Conservation (phyloP, 2,329 filamentous ascomycete species). For the Botrytis sinoallii region DNA sequence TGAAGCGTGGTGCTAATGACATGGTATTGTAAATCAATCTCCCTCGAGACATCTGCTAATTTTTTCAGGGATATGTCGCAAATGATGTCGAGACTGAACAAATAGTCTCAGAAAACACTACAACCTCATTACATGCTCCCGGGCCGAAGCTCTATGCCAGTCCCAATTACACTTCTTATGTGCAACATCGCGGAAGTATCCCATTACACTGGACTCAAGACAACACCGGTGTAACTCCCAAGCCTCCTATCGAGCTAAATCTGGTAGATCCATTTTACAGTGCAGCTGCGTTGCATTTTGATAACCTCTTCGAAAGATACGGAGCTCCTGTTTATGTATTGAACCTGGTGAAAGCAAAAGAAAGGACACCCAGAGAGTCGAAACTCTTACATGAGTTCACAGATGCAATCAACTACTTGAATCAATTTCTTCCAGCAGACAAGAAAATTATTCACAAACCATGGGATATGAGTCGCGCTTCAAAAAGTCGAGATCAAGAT, state of each 20-base stretch:
- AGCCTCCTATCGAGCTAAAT: constrained; percentile 92
- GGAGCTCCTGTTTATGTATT: constrained; percentile 88
- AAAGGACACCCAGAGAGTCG: constrained; percentile 85
- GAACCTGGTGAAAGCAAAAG: constrained; percentile 85
- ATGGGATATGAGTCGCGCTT: constrained; percentile 97
- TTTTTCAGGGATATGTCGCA: constrained; percentile 73
- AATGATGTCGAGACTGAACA: constrained; percentile 99
- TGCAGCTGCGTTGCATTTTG: constrained; percentile 89
- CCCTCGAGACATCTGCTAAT: constrained; percentile 19
- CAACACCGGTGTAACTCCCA: constrained; percentile 89
- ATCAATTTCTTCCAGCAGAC: constrained; percentile 81
- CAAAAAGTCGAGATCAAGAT: constrained; percentile 87
- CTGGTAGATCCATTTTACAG: constrained; percentile 95
- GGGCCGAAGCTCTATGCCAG: constrained; percentile 82
- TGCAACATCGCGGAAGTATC: constrained; percentile 95
- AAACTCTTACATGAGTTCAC: constrained; percentile 88
- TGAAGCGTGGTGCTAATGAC: constrained; percentile 94
- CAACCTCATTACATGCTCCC: constrained; percentile 92
- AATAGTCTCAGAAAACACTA: constrained; percentile 91
- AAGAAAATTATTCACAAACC: constrained; percentile 91
- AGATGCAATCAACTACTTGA: constrained; percentile 83
- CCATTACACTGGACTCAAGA: constrained; percentile 98
- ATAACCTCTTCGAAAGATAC: constrained; percentile 90
- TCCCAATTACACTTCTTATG: constrained; percentile 90
- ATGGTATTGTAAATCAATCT: constrained; percentile 43